A percentile compares a stretch with the other conserved stretches of the same genome.
These are phyloP conservation scores for Leccinellum rugosiceps DNA, from an alignment of 768 basidiomycete genomes.

Conservation along the genomic window DNA sequence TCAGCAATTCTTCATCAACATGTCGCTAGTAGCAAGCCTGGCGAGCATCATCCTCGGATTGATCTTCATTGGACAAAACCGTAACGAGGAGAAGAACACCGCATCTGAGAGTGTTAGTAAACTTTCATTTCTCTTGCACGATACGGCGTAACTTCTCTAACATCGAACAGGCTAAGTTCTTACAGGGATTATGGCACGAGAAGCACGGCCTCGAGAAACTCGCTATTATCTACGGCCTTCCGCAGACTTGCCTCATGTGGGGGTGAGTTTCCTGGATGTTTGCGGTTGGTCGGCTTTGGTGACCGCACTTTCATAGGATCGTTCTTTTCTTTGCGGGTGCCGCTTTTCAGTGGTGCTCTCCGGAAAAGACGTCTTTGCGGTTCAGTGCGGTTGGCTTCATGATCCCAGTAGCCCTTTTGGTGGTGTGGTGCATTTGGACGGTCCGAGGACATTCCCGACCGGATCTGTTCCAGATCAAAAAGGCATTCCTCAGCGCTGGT, in stretches of 20 bases:
- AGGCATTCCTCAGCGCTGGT: too few relatives aligned
- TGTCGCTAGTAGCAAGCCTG: conserved; percentile 41
- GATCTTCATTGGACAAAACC: conserved; percentile 41
- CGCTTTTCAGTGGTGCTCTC: conserved; percentile 22
- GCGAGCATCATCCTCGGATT: conserved; percentile 42
- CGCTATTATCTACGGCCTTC: conserved; percentile 52
- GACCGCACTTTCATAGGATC: conserved; percentile 16
- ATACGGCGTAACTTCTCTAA: too few relatives aligned
- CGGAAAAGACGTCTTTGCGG: conserved; percentile 8
- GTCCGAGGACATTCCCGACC: background rate
- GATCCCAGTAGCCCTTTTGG: conserved; percentile 29
- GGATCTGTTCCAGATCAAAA: background rate
- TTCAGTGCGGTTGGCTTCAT: conserved; percentile 31
- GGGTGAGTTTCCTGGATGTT: conserved; percentile 39
- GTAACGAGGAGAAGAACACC: conserved; percentile 29
- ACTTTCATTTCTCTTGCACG: too few relatives aligned
- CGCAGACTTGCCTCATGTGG: conserved; percentile 57
- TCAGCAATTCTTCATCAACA: conserved; percentile 41
- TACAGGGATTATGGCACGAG: conserved; percentile 18
- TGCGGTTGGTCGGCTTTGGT: background rate
- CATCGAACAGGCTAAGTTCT: conserved; percentile 10
- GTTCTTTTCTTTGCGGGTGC: conserved; percentile 27
- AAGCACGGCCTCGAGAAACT: conserved; percentile 46
- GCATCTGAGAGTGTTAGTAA: conserved; percentile 35
- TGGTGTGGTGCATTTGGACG: conserved; percentile 43